Conservation (phyloP, 306 rosid species). For the Lupinus albus region DNA sequence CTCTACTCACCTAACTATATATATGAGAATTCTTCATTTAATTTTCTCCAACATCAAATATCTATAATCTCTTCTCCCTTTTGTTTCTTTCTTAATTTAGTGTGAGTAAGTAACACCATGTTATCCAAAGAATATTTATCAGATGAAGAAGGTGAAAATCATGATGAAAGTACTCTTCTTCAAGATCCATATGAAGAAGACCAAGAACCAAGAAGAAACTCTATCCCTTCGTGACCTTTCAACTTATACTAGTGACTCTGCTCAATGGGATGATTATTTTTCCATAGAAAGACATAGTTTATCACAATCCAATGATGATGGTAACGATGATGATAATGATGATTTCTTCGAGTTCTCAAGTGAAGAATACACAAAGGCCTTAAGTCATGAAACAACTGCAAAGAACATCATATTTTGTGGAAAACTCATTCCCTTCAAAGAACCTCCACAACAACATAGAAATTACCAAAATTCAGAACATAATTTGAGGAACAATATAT, state of each 20-base stretch:
- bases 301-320: neutral
- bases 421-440: conserved; percentile 65
- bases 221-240: conserved; percentile 82
- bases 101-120: conserved; percentile 34
- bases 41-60: neutral
- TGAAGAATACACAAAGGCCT: conserved; percentile 54
- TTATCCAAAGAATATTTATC: conserved; percentile 34
- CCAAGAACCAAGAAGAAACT: conserved; percentile 56
- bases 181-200: neutral
- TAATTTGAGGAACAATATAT: too few species aligned
- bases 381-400: conserved; percentile 26
- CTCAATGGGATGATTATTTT: conserved; percentile 44
- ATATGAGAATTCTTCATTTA: conserved; percentile 8
- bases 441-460: conserved; percentile 2
- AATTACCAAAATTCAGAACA: too few species aligned
- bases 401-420: too few species aligned
- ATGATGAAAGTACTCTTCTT: too few species aligned
- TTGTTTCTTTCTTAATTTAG: conserved; percentile 3
- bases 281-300: conserved; percentile 40
- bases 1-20: conserved; percentile 6
- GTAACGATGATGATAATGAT: conserved; percentile 42
- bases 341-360: conserved; percentile 78
- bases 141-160: too few species aligned
- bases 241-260: conserved; percentile 39
- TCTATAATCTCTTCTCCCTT: neutral